phyloP scores from a whole-genome alignment of 257 asterid species.

The Solanum pimpinellifolium region DNA sequence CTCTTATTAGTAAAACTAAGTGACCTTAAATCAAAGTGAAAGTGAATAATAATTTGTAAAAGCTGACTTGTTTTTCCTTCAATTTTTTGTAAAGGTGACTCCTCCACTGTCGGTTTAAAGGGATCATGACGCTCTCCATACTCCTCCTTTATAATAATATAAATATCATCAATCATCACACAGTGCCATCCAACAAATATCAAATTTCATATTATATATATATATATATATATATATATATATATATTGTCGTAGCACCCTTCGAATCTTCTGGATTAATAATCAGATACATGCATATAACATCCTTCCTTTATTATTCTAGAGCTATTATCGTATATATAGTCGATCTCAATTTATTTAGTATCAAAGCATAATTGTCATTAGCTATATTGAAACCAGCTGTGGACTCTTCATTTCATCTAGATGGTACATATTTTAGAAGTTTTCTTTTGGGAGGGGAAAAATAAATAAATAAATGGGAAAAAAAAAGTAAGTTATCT shows the following conservation, averaged over 20 bases:
- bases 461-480: background rate
- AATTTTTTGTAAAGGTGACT: background rate
- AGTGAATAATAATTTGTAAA: background rate
- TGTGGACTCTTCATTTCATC: background rate
- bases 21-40: background rate
- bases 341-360: background rate
- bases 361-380: background rate
- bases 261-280: background rate
- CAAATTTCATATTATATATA: background rate
- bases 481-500: background rate
- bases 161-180: background rate
- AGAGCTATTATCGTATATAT: background rate
- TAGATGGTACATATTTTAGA: background rate
- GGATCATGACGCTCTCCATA: background rate
- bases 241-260: background rate
- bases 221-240: no score
- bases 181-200: background rate
- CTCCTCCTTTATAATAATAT: background rate
- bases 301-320: background rate
- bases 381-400: background rate
- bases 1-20: background rate
- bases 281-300: background rate
- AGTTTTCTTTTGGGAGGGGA: background rate
- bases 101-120: background rate
- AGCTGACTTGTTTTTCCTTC: background rate